Percentiles rank a stretch among this genome's conserved stretches.
phyloP scores from a whole-genome alignment of 2,329 filamentous ascomycete species.

The Microcera coccophila region DNA sequence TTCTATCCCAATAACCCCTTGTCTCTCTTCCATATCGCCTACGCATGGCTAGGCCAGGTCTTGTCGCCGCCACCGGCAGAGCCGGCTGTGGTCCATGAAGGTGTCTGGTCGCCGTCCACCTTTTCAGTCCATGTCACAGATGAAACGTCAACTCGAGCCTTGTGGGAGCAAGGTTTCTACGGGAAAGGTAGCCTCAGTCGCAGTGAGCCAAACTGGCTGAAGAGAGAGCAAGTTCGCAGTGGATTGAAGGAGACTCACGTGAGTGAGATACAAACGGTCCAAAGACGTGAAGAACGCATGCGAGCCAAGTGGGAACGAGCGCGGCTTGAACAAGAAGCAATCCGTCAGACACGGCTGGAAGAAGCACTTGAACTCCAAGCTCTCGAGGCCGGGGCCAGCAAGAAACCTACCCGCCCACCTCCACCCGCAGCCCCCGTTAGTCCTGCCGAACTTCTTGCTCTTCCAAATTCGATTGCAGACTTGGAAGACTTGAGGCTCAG shows the following conservation, averaged over 20 bases:
- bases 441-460: constrained; percentile 43
- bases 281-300: constrained; percentile 73
- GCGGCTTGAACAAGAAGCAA: constrained; percentile 77
- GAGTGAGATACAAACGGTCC: constrained; percentile 75
- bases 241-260: constrained; percentile 64
- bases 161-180: constrained; percentile 98
- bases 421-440: constrained; percentile 39
- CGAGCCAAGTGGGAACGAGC: constrained; percentile 89
- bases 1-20: constrained; percentile 92
- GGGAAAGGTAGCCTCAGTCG: constrained; percentile 90
- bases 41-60: constrained; percentile 71
- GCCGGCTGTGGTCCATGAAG: constrained; percentile 61
- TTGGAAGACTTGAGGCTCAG: constrained; percentile 10
- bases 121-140: constrained; percentile 82
- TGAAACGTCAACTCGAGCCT: constrained; percentile 65
- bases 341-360: constrained; percentile 61
- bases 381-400: constrained; percentile 11
- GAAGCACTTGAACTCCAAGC: constrained; percentile 38
- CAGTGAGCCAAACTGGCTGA: constrained; percentile 91
- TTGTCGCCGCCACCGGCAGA: constrained; percentile 64
- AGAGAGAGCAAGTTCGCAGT: constrained; percentile 70
- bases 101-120: constrained; percentile 76
- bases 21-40: constrained; percentile 76
- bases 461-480: constrained; percentile 54
- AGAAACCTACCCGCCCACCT: constrained; percentile 2